Evolutionary conservation across 352 stramenopile genomes (phyloP).

Genomic region (Phytophthora tentaculata): DNA sequence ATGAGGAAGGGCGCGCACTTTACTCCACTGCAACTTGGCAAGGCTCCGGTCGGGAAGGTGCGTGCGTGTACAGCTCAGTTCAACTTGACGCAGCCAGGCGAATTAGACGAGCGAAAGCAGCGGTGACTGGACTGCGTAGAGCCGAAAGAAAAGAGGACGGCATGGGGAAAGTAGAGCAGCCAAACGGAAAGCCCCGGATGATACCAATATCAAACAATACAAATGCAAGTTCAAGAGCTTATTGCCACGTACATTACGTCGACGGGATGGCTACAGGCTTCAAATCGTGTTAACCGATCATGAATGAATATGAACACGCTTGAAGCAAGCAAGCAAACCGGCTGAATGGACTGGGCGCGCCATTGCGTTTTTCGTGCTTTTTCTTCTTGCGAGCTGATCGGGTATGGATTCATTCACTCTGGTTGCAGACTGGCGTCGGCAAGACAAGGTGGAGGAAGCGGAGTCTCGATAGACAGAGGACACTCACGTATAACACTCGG

Average conservation of each 20-base stretch:
- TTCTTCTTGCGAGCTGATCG: constrained; percentile 11
- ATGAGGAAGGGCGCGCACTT: constrained; percentile 19
- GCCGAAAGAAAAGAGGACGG: constrained; percentile 26
- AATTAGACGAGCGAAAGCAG: constrained; percentile 21
- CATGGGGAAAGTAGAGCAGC: constrained; percentile 34
- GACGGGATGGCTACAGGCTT: background rate
- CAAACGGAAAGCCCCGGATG: constrained; percentile 27
- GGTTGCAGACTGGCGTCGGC: constrained; percentile 25
- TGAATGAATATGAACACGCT: background rate
- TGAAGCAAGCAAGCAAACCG: constrained; percentile 16
- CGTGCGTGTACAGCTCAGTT: constrained; percentile 37
- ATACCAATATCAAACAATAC: constrained; percentile 38
- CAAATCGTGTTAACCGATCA: constrained; percentile 27
- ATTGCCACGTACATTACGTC: constrained; percentile 2
- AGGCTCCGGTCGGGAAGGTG: constrained; percentile 24
- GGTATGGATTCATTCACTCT: constrained; percentile 5
- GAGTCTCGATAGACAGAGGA: constrained; percentile 54
- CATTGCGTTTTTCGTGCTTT: constrained; percentile 33
- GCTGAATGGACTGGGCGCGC: constrained; percentile 18
- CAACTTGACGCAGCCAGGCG: constrained; percentile 31
- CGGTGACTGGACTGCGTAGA: constrained; percentile 27
- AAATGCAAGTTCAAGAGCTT: constrained; percentile 24
- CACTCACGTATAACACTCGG: constrained; percentile 38
- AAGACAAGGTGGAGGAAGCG: constrained; percentile 48
- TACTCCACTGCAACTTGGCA: constrained; percentile 23